Evolutionary conservation across 305 asterid genomes (phyloP), one percentile per base, ranked within the genome.

Genomic region (Ajuga reptans): DNA sequence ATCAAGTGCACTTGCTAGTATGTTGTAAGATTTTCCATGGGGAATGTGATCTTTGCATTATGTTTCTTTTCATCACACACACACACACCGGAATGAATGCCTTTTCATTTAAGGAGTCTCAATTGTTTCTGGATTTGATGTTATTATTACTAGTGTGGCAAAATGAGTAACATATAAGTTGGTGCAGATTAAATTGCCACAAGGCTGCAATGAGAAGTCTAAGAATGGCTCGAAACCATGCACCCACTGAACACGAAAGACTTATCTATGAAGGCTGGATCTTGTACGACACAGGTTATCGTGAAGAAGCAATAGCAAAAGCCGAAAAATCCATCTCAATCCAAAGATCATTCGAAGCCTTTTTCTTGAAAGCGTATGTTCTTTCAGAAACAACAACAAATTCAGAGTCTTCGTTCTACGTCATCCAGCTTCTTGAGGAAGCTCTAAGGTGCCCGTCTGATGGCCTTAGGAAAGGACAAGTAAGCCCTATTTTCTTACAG

Each of bases 391-490:
- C 85, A 34, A 84, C 78, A 29, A 80, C 80, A 1, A 86, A 89
- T 77, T 67, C 85, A 9, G 90, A 87, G 54, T 84, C 96, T 56
- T 87, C 89, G 4, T 70, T 59, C 71, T 84, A 89, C 56, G 91
- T 91, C 27, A 87, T 91, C 69, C 71, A 83, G 73, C 88, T 91
- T 64, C 87, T 91, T 47, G 94, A 86, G 80, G 96, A 91, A 81
- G 96, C 98, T 77, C 95, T 91, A 56, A 85, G 91, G 76, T 91
- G 96, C 71, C 96, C 96, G 1, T 91, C 96, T 16, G 96, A 91
- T 70, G 94, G 92, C 70, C 96, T 91, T 65, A 78, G 98, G 77
- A 91, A 91, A 83, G 98, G 98, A 84, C 98, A 91, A 74, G 98
- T 86, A 77, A 78, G 87, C 74, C 37, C 31, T 41, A 6, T 52